phyloP scores from a whole-genome alignment of 2,329 filamentous ascomycete genomes.

The Hymenotorrendiella dingleyae region DNA sequence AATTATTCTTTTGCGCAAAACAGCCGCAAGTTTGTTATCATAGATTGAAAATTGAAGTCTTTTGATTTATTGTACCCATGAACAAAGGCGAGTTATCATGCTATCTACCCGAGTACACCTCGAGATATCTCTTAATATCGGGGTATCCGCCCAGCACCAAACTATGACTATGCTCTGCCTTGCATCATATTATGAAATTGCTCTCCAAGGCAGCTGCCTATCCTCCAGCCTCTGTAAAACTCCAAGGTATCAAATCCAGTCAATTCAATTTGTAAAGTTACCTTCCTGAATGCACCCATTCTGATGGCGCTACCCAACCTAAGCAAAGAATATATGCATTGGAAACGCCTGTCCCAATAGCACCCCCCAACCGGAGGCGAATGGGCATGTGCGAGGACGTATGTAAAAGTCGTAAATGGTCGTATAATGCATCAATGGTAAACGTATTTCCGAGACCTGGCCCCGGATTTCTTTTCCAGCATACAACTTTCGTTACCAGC shows the following conservation, averaged over 20 bases:
- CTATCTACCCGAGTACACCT: slow-evolving; percentile 1
- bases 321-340: slow-evolving; percentile 2
- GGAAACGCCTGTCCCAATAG: slow-evolving; percentile 5
- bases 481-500: slow-evolving; percentile 16
- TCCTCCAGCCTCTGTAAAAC: slow-evolving; percentile 17
- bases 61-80: too few relatives aligned
- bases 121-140: background rate
- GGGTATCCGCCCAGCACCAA: background rate
- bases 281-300: slow-evolving; percentile 4
- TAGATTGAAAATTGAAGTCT: too few relatives aligned
- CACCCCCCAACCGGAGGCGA: slow-evolving; percentile 10
- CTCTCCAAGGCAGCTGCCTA: slow-evolving; percentile 5
- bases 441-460: slow-evolving; percentile 14
- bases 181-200: background rate
- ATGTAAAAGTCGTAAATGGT: slow-evolving; percentile 20
- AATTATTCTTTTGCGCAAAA: too few relatives aligned
- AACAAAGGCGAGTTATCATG: background rate
- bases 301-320: background rate
- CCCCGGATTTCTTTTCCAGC: background rate
- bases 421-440: slow-evolving; percentile 22
- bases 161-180: background rate
- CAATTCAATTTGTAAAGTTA: slow-evolving; percentile 23
- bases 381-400: slow-evolving; percentile 13
- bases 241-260: slow-evolving; percentile 27
- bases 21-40: too few relatives aligned